phyloP scores from a whole-genome alignment of 2,329 filamentous ascomycete genomes.

The Triangularia setosa region DNA sequence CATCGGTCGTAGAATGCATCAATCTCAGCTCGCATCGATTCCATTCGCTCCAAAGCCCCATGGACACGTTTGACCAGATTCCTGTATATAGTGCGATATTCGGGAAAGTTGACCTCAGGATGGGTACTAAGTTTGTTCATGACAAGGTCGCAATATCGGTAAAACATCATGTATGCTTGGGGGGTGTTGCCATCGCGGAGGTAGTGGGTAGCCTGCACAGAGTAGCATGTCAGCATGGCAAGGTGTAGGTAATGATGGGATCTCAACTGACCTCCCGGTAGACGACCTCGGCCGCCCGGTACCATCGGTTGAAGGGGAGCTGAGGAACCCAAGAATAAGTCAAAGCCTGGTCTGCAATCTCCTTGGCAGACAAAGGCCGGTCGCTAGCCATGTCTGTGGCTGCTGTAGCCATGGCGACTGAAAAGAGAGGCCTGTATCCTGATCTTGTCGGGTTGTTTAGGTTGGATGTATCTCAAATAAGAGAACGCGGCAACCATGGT shows the following conservation, averaged over 20 bases:
- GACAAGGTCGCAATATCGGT: constrained; percentile 82
- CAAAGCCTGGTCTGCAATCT: constrained; percentile 71
- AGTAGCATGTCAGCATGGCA: constrained; percentile 16
- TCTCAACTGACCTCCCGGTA: constrained; percentile 68
- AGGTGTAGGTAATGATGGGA: background rate
- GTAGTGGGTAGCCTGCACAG: constrained; percentile 72
- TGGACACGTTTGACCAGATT: constrained; percentile 47
- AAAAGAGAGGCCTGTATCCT: background rate
- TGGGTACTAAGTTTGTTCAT: constrained; percentile 71
- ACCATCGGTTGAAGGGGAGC: constrained; percentile 76
- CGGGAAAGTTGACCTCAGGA: constrained; percentile 66
- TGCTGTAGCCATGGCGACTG: constrained; percentile 1
- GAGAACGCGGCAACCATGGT: background rate
- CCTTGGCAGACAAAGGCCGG: constrained; percentile 67
- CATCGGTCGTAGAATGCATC: constrained; percentile 67
- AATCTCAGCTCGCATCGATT: constrained; percentile 75
- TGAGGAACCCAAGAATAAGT: constrained; percentile 76
- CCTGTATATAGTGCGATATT: constrained; percentile 61
- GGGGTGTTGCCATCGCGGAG: constrained; percentile 80
- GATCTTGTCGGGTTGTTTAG: background rate
- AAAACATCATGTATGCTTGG: constrained; percentile 86
- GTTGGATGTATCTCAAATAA: background rate
- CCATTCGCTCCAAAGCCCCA: constrained; percentile 65
- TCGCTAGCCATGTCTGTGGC: background rate
- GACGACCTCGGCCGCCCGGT: constrained; percentile 74